phyloP scores from a whole-genome alignment of 495 filamentous ascomycete genomes.

The Thozetella sp. region DNA sequence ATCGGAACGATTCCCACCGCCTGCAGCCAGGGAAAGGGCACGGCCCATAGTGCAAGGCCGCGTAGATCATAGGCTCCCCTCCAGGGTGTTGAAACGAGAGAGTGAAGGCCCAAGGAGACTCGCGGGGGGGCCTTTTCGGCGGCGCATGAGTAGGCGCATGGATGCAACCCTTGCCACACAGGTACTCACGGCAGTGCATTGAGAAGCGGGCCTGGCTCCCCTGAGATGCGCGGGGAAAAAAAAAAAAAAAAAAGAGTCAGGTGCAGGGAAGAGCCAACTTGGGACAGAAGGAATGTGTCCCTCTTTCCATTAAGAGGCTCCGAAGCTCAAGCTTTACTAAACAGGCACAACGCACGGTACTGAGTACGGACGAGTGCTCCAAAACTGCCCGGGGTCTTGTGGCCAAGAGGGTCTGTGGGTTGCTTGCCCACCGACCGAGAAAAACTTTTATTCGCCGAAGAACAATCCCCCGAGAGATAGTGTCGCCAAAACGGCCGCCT shows the following conservation, averaged over 20 bases:
- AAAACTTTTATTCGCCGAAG: too few species aligned
- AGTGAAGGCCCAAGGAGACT: neutral
- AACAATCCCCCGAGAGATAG: neutral
- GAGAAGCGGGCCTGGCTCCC: neutral
- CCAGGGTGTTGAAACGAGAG: neutral
- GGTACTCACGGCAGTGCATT: neutral
- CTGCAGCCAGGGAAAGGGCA: neutral
- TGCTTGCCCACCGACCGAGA: too few species aligned
- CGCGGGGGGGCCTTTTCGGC: neutral
- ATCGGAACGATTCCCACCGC: neutral
- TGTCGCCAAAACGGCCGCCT: neutral
- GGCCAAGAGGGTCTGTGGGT: too few species aligned
- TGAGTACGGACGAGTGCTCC: too few species aligned
- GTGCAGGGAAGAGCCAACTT: too few species aligned
- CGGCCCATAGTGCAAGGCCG: neutral
- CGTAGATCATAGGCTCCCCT: neutral
- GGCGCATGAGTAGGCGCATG: neutral
- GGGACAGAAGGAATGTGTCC: too few species aligned
- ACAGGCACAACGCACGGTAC: too few species aligned
- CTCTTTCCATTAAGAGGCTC: too few species aligned
- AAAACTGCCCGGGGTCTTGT: too few species aligned
- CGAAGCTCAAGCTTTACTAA: too few species aligned
- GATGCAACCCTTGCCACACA: neutral
- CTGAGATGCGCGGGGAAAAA: neutral
- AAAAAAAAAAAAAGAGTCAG: too few species aligned